Evolutionary conservation across 2,329 filamentous ascomycete genomes (phyloP).

Genomic region (Verticillium isaacii): DNA sequence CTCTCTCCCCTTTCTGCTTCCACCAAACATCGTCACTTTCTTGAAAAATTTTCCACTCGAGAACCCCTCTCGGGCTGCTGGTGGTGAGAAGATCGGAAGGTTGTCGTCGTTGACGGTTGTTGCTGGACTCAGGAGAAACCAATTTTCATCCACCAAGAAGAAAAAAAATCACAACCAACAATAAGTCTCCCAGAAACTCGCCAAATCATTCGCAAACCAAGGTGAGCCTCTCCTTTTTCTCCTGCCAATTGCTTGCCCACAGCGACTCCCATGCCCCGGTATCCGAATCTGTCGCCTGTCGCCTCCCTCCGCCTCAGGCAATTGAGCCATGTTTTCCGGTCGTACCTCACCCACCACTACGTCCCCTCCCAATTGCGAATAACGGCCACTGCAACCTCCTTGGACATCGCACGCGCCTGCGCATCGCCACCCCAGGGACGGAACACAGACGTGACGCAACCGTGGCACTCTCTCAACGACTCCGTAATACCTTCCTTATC

Average conservation of each 20-base stretch:
- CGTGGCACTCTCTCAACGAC: not conserved
- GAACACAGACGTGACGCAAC: not conserved
- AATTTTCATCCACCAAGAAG: not conserved
- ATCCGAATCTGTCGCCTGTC: not conserved
- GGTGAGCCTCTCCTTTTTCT: not conserved
- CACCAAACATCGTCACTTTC: conserved; percentile 11
- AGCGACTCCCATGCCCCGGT: not conserved
- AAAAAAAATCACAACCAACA: not conserved
- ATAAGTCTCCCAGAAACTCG: not conserved
- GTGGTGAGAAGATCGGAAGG: conserved; percentile 20
- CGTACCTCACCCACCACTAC: not conserved
- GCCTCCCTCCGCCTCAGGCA: not conserved
- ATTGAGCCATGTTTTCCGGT: not conserved
- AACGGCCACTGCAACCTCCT: not conserved
- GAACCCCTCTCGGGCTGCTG: conserved; percentile 19
- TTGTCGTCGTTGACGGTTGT: conserved; percentile 15
- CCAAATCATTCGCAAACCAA: not conserved
- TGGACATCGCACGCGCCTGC: not conserved
- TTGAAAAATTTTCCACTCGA: conserved; percentile 13
- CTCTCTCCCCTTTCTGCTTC: conserved; percentile 8
- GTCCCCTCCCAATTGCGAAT: not conserved
- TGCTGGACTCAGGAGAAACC: conserved; percentile 12
- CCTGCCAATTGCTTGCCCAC: not conserved
- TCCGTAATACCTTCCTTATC: not conserved
- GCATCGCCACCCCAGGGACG: not conserved